Percentiles rank a stretch among this genome's conserved stretches.
phyloP scores from a whole-genome alignment of 345 rosid species.

The Raphanus raphanistrum region DNA sequence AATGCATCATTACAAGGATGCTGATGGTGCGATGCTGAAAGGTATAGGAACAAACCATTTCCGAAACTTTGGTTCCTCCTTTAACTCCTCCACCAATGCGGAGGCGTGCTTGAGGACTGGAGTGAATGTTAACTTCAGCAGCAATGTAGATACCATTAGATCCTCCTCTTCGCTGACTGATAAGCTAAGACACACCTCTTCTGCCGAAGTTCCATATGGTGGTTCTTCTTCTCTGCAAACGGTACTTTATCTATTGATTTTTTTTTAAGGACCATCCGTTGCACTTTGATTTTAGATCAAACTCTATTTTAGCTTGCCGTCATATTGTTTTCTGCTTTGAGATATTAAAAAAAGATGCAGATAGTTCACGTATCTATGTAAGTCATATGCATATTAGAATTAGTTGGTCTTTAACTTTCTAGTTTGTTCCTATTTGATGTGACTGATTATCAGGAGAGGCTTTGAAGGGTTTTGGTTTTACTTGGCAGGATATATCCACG shows the following conservation, averaged over 20 bases:
- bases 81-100: slow-evolving; percentile 31
- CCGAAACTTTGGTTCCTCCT: slow-evolving; percentile 36
- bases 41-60: slow-evolving; percentile 36
- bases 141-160: slow-evolving; percentile 24
- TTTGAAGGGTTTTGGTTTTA: neutral
- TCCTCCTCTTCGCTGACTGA: slow-evolving; percentile 37
- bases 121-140: slow-evolving; percentile 33
- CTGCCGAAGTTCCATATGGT: slow-evolving; percentile 37
- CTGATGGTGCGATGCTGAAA: slow-evolving; percentile 36
- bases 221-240: slow-evolving; percentile 42
- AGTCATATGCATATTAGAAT: too few relatives aligned
- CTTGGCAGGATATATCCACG: slow-evolving; percentile 47
- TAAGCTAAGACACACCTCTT: slow-evolving; percentile 39
- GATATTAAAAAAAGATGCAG: too few relatives aligned
- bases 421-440: neutral
- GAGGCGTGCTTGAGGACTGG: slow-evolving; percentile 32
- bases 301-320: too few relatives aligned
- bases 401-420: neutral
- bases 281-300: too few relatives aligned
- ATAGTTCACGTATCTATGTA: too few relatives aligned
- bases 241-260: slow-evolving; percentile 27
- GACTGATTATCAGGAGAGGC: neutral
- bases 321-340: too few relatives aligned
- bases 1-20: slow-evolving; percentile 14
- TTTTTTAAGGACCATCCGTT: too few relatives aligned